A percentile compares a stretch with the other conserved stretches of the same genome.
These are phyloP conservation scores for Dendrobium huoshanense DNA, from an alignment of 106 monocot species.

Conservation along the genomic window DNA sequence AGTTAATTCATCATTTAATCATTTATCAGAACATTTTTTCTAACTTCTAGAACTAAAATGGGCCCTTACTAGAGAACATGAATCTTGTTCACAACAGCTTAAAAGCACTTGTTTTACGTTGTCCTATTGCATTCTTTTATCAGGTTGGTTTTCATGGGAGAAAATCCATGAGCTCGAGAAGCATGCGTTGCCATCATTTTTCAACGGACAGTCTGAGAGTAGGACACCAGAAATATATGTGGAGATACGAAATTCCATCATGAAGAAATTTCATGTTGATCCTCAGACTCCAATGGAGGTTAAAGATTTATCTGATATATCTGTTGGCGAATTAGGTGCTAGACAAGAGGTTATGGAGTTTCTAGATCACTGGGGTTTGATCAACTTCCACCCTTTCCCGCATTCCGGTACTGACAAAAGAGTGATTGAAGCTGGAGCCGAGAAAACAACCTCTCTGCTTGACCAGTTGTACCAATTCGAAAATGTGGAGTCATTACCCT, in stretches of 20 bases:
- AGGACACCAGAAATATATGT: conserved; percentile 71
- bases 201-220: conserved; percentile 73
- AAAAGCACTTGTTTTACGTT: not conserved
- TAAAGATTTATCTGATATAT: conserved; percentile 52
- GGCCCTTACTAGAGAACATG: not conserved
- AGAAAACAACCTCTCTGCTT: conserved; percentile 26
- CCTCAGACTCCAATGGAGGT: conserved; percentile 53
- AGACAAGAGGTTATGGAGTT: conserved; percentile 81
- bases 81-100: not conserved
- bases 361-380: conserved; percentile 93
- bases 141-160: conserved; percentile 98
- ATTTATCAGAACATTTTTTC: not conserved
- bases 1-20: not conserved
- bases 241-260: conserved; percentile 70
- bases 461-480: conserved; percentile 82
- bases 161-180: conserved; percentile 70
- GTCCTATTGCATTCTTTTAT: not conserved
- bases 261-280: conserved; percentile 65
- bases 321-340: conserved; percentile 46
- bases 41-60: not conserved
- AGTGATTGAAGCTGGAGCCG: conserved; percentile 19
- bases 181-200: conserved; percentile 68
- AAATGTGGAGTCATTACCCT: conserved; percentile 20
- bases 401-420: conserved; percentile 26
- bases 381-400: conserved; percentile 91